Evolutionary conservation across 2,329 filamentous ascomycete genomes (phyloP).

Genomic region (Colletotrichum eremochloae): DNA sequence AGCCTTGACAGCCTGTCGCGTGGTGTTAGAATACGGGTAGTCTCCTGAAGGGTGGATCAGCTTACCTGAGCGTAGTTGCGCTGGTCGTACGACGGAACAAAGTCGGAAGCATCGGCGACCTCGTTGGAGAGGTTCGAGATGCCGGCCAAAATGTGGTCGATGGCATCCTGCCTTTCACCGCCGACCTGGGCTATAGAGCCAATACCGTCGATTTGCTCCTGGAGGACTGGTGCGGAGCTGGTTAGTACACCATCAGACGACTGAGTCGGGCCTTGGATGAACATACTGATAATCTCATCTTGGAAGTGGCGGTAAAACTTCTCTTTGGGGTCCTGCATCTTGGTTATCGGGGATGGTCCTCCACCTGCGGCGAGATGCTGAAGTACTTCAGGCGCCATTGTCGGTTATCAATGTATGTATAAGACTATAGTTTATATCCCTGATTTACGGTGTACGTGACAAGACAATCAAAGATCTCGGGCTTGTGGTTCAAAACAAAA

Average conservation of each 20-base stretch:
- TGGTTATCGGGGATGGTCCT: slow-evolving; percentile 43
- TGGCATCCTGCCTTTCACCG: slow-evolving; percentile 83
- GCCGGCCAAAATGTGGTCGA: slow-evolving; percentile 82
- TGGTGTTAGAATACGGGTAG: slow-evolving; percentile 9
- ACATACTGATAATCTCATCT: slow-evolving; percentile 76
- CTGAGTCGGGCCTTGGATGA: neutral
- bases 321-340: slow-evolving; percentile 72
- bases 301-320: slow-evolving; percentile 89
- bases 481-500: slow-evolving; percentile 27
- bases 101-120: slow-evolving; percentile 85
- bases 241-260: slow-evolving; percentile 7
- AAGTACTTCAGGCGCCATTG: slow-evolving; percentile 44
- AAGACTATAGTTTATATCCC: slow-evolving; percentile 1
- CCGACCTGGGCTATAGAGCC: slow-evolving; percentile 69
- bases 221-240: slow-evolving; percentile 69
- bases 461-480: slow-evolving; percentile 11
- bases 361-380: slow-evolving; percentile 32
- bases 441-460: neutral
- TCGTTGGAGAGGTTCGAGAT: slow-evolving; percentile 87
- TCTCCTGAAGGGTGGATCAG: neutral
- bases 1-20: slow-evolving; percentile 77
- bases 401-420: slow-evolving; percentile 1
- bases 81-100: slow-evolving; percentile 90
- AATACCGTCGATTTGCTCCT: slow-evolving; percentile 51
- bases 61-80: slow-evolving; percentile 83